Conservation (phyloP, 306 rosid species). For the Ormosia emarginata region DNA sequence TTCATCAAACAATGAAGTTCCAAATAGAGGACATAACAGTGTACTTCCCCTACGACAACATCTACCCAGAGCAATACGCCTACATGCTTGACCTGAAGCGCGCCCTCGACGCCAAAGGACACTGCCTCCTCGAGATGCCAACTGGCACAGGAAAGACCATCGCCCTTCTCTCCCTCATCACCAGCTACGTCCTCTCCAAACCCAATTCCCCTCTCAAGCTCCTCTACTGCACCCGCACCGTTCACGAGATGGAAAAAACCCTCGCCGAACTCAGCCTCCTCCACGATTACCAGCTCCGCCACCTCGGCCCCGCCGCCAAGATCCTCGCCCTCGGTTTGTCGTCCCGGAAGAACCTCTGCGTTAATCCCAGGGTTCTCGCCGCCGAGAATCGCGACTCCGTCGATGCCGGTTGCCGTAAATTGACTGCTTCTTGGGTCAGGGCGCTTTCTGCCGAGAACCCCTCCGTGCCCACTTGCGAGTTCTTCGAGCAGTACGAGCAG, state of each 20-base stretch:
- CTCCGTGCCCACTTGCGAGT: conserved; percentile 53
- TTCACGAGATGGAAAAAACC: conserved; percentile 98
- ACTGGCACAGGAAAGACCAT: conserved; percentile 94
- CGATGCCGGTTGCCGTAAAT: conserved; percentile 78
- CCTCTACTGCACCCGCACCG: conserved; percentile 92
- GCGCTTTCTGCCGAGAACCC: conserved; percentile 70
- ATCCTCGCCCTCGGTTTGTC: conserved; percentile 79
- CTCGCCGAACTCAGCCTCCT: conserved; percentile 78
- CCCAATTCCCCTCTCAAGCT: conserved; percentile 76
- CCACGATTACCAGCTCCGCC: conserved; percentile 58
- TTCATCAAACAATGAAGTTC: conserved; percentile 56
- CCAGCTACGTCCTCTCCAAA: conserved; percentile 75
- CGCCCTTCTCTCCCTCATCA: conserved; percentile 77
- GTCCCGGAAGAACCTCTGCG: conserved; percentile 80
- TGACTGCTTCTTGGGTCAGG: conserved; percentile 91
- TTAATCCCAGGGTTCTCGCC: conserved; percentile 52
- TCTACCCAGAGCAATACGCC: conserved; percentile 85
- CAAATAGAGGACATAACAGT: conserved; percentile 73
- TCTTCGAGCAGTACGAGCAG: conserved; percentile 73
- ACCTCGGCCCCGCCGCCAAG: conserved; percentile 58
- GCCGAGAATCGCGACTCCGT: conserved; percentile 82
- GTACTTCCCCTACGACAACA: conserved; percentile 86
- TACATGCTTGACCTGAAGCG: conserved; percentile 91
- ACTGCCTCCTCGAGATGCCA: conserved; percentile 89
- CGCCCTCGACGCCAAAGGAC: conserved; percentile 86